Evolutionary conservation across 768 basidiomycete genomes (phyloP), one percentile per base, ranked within the genome.

Genomic region (Mycena pura): DNA sequence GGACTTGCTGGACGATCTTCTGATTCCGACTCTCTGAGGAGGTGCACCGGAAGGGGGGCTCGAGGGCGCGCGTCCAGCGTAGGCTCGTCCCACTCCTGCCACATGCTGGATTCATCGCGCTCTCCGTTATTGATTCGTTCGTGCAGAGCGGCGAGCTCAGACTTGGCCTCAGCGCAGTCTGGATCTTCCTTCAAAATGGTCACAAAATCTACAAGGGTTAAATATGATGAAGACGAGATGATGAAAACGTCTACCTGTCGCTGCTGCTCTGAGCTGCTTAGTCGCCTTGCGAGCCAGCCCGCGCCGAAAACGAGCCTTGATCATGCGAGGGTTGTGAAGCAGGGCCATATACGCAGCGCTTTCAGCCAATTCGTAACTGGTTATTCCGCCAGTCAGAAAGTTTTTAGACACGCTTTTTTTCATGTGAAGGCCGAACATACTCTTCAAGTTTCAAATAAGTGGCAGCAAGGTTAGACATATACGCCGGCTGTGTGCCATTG

Each of bases 331-430:
- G 36, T 78, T 74, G 41, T 70, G 66, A 29, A 69, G 41, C 27
- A 81, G 68, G 5, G 77, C 77, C n/a, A 72, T 68, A 7, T 74
- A 74, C 13, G 79, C 77, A 22, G 77, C 73, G 19, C 70, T 68
- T 39, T 78, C 80, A 4, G 81, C 81, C 57, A 74, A 65, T 44
- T 76, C 75, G 50, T 75, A 78, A 65, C 81, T 81, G 46, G 60
- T 27, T 6, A 39, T 46, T 34, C 24, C 13, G 22, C 9, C 19
- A 3, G 29, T 49, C 28, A 50, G 43, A 6, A 4, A 43, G 39
- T 11, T 43, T 57, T 27, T 41, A 5, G 55, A 28, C 28, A n/a
- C 19, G 1, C 22, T 24, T 44, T 34, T 24, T 50, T 52, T 48
- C 27, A 34, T 22, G 32, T 7, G 32, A 48, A 25, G 22, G 25